A percentile compares a stretch with the other conserved stretches of the same genome.
phyloP scores from a whole-genome alignment of 2,329 filamentous ascomycete species.

The Pyrenochaeta sp. region DNA sequence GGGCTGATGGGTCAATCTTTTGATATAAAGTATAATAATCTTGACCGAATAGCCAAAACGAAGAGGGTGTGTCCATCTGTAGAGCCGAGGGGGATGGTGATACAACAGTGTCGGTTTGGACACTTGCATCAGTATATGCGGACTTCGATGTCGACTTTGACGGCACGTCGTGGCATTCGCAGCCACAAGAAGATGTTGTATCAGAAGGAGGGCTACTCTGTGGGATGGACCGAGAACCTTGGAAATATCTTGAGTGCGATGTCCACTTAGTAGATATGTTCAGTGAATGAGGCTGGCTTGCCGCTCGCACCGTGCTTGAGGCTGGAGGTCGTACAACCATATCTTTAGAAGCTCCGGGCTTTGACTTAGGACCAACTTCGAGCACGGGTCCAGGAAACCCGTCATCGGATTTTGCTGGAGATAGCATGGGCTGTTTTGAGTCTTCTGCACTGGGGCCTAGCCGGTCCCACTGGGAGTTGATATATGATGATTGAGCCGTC shows the following conservation, averaged over 20 bases:
- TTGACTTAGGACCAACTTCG: not conserved
- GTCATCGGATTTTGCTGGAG: not conserved
- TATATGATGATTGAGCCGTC: constrained; percentile 12
- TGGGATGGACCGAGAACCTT: not conserved
- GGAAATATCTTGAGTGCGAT: not conserved
- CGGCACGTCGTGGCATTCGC: constrained; percentile 15
- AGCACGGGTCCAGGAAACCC: not conserved
- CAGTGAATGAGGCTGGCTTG: not conserved
- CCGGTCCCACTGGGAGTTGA: constrained; percentile 8
- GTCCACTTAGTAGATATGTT: not conserved
- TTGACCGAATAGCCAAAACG: constrained; percentile 5
- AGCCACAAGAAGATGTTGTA: constrained; percentile 18
- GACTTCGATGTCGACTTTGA: not conserved
- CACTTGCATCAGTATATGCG: constrained; percentile 30
- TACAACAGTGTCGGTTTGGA: constrained; percentile 33
- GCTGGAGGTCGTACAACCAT: not conserved
- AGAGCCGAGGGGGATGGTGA: constrained; percentile 16
- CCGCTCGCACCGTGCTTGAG: not conserved
- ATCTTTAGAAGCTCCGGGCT: not conserved
- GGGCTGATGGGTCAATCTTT: constrained; percentile 25
- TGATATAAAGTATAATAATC: constrained; percentile 19
- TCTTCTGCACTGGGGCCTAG: not conserved
- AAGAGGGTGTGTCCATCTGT: constrained; percentile 21
- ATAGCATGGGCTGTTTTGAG: not conserved
- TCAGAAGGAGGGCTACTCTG: not conserved